Conservation (phyloP, 2,329 filamentous ascomycete genomes). For the Xylariomycetidae sp. region DNA sequence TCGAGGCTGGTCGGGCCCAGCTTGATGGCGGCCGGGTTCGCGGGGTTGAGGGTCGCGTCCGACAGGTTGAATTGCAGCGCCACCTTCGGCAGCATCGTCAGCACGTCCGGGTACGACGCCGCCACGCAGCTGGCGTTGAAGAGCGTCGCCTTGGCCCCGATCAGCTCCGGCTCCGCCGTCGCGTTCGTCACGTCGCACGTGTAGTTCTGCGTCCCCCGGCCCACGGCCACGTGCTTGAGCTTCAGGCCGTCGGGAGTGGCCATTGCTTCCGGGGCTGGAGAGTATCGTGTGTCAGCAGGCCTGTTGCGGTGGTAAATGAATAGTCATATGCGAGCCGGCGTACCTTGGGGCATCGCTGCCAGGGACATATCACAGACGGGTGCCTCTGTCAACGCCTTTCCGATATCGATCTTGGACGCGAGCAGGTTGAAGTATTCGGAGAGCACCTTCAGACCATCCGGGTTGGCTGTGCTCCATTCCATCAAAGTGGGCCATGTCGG, state of each 20-base stretch:
- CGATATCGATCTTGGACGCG: conserved; percentile 46
- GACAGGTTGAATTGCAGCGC: conserved; percentile 60
- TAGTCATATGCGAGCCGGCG: too few species aligned
- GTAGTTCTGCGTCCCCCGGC: conserved; percentile 91
- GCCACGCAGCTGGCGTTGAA: conserved; percentile 84
- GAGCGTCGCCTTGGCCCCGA: conserved; percentile 74
- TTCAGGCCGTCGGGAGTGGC: conserved; percentile 55
- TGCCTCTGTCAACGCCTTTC: conserved; percentile 33
- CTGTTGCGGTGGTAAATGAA: too few species aligned
- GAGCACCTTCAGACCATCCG: conserved; percentile 39
- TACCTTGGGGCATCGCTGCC: conserved; percentile 45
- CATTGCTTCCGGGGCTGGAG: conserved; percentile 37
- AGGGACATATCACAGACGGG: conserved; percentile 50
- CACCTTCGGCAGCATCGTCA: conserved; percentile 58
- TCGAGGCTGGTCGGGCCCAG: conserved; percentile 54
- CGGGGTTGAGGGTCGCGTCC: neutral
- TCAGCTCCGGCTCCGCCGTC: conserved; percentile 54
- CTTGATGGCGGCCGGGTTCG: conserved; percentile 9
- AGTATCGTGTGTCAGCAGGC: too few species aligned
- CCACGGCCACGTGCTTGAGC: conserved; percentile 75
- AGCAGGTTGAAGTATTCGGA: conserved; percentile 57
- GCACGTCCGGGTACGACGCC: conserved; percentile 59
- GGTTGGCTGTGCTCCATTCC: conserved; percentile 32
- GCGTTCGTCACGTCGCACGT: conserved; percentile 63
- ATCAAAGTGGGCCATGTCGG: conserved; percentile 41